A percentile compares a stretch with the other conserved stretches of the same genome.
Evolutionary conservation across 345 rosid species (phyloP).

Genomic region (Citrus glauca): DNA sequence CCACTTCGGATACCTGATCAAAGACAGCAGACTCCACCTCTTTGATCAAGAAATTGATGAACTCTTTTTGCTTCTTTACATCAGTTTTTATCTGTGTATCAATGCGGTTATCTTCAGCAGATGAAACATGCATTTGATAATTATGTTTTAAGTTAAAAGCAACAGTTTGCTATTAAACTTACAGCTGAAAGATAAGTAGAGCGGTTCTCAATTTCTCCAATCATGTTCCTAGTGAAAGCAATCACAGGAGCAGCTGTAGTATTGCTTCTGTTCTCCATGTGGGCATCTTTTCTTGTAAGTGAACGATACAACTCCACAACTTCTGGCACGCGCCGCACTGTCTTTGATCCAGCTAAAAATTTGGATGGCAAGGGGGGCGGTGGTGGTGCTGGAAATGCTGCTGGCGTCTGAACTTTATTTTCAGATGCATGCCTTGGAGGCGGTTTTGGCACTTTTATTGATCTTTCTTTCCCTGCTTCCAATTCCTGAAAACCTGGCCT

Average conservation of each 20-base stretch:
- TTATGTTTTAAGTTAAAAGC: neutral
- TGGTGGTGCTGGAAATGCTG: conserved; percentile 51
- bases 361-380: conserved; percentile 78
- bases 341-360: conserved; percentile 37
- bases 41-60: conserved; percentile 55
- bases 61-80: conserved; percentile 66
- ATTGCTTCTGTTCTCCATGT: conserved; percentile 42
- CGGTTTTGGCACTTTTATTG: conserved; percentile 28
- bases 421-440: conserved; percentile 31
- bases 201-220: conserved; percentile 95
- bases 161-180: conserved; percentile 31
- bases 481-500: conserved; percentile 22
- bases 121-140: neutral
- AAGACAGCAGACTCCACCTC: conserved; percentile 70
- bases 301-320: conserved; percentile 79
- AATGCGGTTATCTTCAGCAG: neutral
- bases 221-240: conserved; percentile 63
- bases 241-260: conserved; percentile 30
- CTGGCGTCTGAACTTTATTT: conserved; percentile 19
- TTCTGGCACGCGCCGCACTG: conserved; percentile 78
- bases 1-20: conserved; percentile 65
- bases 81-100: conserved; percentile 76
- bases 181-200: conserved; percentile 86
- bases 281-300: conserved; percentile 64
- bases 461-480: conserved; percentile 23